Conservation (phyloP, 495 filamentous ascomycete genomes). For the Pseudomonodictys pantanalensis region DNA sequence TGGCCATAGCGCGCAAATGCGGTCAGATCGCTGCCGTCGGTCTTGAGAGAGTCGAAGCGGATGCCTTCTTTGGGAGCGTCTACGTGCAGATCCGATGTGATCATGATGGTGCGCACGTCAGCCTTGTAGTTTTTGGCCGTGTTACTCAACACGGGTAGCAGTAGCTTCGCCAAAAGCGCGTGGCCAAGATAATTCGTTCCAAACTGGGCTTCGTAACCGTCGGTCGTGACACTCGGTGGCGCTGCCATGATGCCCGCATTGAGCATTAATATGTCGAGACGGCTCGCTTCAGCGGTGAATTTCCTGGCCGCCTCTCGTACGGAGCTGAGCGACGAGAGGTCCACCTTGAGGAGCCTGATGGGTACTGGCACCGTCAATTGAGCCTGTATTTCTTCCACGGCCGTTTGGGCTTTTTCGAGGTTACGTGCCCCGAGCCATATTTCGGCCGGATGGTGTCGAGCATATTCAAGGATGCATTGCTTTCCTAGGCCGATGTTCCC, state of each 20-base stretch:
- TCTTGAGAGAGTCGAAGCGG: slow-evolving; percentile 6
- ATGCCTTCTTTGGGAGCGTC: slow-evolving; percentile 19
- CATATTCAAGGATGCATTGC: slow-evolving; percentile 33
- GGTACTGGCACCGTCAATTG: background rate
- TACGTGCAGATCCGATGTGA: slow-evolving; percentile 14
- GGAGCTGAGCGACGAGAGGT: slow-evolving; percentile 29
- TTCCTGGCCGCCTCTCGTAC: slow-evolving; percentile 8
- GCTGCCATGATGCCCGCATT: slow-evolving; percentile 31
- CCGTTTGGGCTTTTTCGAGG: slow-evolving; percentile 1
- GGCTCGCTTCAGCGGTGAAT: background rate
- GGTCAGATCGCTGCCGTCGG: background rate
- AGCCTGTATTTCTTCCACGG: slow-evolving; percentile 1
- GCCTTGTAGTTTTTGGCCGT: slow-evolving; percentile 2
- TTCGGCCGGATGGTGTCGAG: slow-evolving; percentile 32
- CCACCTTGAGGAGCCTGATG: slow-evolving; percentile 16
- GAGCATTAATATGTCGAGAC: slow-evolving; percentile 29
- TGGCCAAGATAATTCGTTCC: slow-evolving; percentile 29
- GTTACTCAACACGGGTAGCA: slow-evolving; percentile 5
- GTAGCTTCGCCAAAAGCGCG: slow-evolving; percentile 19
- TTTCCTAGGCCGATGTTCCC: slow-evolving; percentile 36
- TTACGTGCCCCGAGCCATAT: slow-evolving; percentile 30
- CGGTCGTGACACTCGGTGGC: slow-evolving; percentile 1
- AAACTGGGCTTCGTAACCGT: slow-evolving; percentile 33
- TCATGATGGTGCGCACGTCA: slow-evolving; percentile 19
- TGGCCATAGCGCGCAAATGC: slow-evolving; percentile 6